A percentile compares a stretch with the other conserved stretches of the same genome.
Evolutionary conservation across 2,329 filamentous ascomycete genomes (phyloP).

Genomic region (Fusarium kyushuense): DNA sequence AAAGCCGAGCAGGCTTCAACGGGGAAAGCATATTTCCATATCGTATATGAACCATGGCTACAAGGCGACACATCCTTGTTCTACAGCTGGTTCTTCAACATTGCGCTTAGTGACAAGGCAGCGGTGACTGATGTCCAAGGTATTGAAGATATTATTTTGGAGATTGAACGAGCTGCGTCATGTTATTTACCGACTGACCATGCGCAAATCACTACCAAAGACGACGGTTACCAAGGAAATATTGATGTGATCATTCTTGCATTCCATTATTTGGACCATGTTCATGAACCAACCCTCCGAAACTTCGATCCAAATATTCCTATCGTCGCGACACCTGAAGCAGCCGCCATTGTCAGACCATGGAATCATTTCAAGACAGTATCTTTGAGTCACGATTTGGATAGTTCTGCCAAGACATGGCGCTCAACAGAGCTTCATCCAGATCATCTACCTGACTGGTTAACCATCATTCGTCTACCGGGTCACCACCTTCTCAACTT

Average conservation of each 20-base stretch:
- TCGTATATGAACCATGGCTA: constrained; percentile 50
- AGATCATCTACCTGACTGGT: not conserved
- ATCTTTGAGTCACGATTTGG: constrained; percentile 21
- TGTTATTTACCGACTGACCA: not conserved
- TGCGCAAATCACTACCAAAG: not conserved
- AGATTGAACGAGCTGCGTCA: constrained; percentile 32
- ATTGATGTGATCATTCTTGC: constrained; percentile 37
- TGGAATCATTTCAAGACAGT: constrained; percentile 37
- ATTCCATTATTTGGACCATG: constrained; percentile 35
- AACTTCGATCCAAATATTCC: constrained; percentile 32
- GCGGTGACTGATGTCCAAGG: constrained; percentile 3
- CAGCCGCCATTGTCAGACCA: constrained; percentile 12
- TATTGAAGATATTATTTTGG: constrained; percentile 25
- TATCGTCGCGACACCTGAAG: constrained; percentile 34
- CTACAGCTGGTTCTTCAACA: constrained; percentile 39
- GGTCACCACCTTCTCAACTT: not conserved
- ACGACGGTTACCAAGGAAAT: not conserved
- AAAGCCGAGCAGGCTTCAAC: not conserved
- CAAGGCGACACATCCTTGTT: constrained; percentile 38
- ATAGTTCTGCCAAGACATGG: constrained; percentile 20
- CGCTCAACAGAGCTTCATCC: constrained; percentile 18
- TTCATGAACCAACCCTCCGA: constrained; percentile 30
- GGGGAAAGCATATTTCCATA: constrained; percentile 1
- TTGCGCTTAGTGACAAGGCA: constrained; percentile 13
- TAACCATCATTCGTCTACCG: not conserved